Percentiles rank a stretch among this genome's conserved stretches.
phyloP scores from a whole-genome alignment of 768 basidiomycete genomes.

The Sporobolomyces pararoseus region DNA sequence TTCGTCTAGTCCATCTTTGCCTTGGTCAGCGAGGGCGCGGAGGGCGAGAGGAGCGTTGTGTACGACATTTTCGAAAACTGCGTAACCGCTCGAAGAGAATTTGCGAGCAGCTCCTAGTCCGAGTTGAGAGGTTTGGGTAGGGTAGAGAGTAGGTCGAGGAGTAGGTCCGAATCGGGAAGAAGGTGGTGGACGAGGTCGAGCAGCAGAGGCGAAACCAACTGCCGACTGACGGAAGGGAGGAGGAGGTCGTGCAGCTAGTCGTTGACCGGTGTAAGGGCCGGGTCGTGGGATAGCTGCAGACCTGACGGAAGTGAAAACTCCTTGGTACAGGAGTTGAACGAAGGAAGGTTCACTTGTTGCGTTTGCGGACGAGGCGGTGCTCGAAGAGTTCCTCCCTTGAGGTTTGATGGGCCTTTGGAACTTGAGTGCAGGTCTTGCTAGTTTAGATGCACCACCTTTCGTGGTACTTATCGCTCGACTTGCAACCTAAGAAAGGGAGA shows the following conservation, averaged over 20 bases:
- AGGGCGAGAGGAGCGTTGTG: conserved; percentile 74
- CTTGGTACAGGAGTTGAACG: conserved; percentile 8
- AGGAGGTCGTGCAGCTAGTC: conserved; percentile 1
- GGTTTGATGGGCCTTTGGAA: conserved; percentile 9
- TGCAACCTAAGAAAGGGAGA: background rate
- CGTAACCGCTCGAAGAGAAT: conserved; percentile 64
- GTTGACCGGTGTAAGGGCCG: conserved; percentile 11
- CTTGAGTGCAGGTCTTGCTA: conserved; percentile 11
- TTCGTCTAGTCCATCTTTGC: conserved; percentile 69
- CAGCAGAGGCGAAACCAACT: background rate
- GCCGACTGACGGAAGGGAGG: background rate
- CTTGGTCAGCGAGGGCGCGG: conserved; percentile 57
- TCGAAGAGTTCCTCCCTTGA: background rate
- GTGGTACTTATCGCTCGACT: conserved; percentile 7
- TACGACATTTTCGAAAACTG: conserved; percentile 72
- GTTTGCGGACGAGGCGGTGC: conserved; percentile 13
- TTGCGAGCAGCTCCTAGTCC: conserved; percentile 72
- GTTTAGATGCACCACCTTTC: conserved; percentile 19
- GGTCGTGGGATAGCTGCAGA: background rate
- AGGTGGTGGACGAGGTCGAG: conserved; percentile 9
- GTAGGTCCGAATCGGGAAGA: conserved; percentile 13
- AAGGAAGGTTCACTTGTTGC: background rate
- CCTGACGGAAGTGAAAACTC: conserved; percentile 27
- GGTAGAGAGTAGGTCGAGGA: conserved; percentile 14
- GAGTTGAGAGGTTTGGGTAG: conserved; percentile 57